Evolutionary conservation across 2,329 filamentous ascomycete genomes (phyloP), one percentile per base, ranked within the genome.

Genomic region (Alternaria hordeiaustralica): DNA sequence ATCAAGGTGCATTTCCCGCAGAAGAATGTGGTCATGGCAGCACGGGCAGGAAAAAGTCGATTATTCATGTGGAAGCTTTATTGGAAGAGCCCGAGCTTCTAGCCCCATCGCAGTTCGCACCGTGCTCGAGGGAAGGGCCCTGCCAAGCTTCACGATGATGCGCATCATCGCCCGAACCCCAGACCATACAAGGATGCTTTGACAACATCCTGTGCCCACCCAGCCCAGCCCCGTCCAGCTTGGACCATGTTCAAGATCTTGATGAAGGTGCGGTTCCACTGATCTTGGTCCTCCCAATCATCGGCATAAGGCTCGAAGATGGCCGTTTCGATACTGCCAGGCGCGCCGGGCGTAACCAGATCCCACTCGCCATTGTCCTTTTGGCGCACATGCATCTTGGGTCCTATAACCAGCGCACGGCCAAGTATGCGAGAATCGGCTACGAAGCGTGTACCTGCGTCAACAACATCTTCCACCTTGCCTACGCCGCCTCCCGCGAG

Each of bases 261-360:
- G 2, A 91, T 75, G 58, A 88, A 83, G 43, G 86, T 83, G 61
- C 82, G 79, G 23, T 83, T 82, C 71, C 90, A 90, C 3, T 82
- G 75, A 71, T 91, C 89, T 15, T 83, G 81, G 63, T 86, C 82
- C 61, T 84, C 81, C 69, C 85, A 88, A 69, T 90, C 88, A 66
- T 88, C 81, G 0, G 84, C 87, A 74, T 88, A 89, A 47, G 85
- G 81, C 73, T 92, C 89, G 85, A 88, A 90, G 2, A 88, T 76
- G 0, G 84, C 85, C 33, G 79, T 79, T 55, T 84, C 81, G 49
- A 71, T 74, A 26, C 77, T 79, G 12, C 70, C 75, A 11, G 70
- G 63, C 4, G 72, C 66, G 7, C 71, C 71, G 9, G 73, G 66
- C 6, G 67, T 68, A 18, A 71, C 72, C 43, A 76, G 47, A 25